Evolutionary conservation across 78 protist genomes (phyloP).

Genomic region (Acrasis kona): DNA sequence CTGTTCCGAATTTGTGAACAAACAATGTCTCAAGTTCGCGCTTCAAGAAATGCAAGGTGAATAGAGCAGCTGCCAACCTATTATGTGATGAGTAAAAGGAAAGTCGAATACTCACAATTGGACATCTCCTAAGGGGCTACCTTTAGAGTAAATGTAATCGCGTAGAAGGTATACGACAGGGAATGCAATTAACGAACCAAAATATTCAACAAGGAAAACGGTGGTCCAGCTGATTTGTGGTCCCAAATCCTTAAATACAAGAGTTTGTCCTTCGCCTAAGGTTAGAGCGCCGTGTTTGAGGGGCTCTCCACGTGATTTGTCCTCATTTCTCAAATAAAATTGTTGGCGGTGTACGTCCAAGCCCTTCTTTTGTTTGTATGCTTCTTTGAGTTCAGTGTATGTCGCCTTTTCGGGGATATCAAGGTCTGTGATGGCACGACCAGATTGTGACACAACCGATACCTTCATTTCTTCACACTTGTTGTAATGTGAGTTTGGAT

Average conservation of each 20-base stretch:
- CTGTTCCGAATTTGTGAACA: conserved; percentile 64
- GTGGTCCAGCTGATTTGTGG: conserved; percentile 56
- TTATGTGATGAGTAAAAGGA: not conserved
- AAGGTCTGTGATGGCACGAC: not conserved
- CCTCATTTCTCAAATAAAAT: not conserved
- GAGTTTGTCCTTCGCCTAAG: not conserved
- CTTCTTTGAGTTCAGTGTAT: not conserved
- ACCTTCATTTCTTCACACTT: not conserved
- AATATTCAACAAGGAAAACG: conserved; percentile 63
- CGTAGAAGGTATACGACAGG: conserved; percentile 34
- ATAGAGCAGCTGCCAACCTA: conserved; percentile 18
- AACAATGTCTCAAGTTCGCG: conserved; percentile 65
- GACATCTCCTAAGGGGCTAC: not conserved
- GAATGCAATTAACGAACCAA: conserved; percentile 57
- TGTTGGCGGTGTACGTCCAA: not conserved
- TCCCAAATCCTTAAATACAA: conserved; percentile 68
- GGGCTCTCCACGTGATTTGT: not conserved
- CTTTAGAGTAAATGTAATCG: not conserved
- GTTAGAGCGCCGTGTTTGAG: not conserved
- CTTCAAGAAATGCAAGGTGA: conserved; percentile 60
- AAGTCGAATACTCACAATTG: not conserved
- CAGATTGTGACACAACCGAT: not conserved
- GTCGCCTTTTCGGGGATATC: not conserved
- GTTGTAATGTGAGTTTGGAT: no score
- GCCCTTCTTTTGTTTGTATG: not conserved